phyloP scores from a whole-genome alignment of 2,329 filamentous ascomycete genomes.

The Fusarium clavum region DNA sequence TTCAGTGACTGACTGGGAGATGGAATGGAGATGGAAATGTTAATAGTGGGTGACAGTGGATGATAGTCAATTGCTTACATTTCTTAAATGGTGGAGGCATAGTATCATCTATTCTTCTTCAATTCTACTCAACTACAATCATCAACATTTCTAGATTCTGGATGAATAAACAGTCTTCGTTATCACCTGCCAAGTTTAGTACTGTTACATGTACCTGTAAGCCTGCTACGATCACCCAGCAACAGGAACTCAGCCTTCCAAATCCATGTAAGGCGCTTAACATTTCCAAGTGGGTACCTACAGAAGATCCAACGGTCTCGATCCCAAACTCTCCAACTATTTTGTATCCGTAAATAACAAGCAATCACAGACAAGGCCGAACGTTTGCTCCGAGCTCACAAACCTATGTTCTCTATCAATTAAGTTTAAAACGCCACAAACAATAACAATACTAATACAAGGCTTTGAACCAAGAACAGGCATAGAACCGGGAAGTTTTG shows the following conservation, averaged over 20 bases:
- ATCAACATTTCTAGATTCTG: background rate
- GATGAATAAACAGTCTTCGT: background rate
- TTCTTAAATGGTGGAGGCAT: conserved; percentile 17
- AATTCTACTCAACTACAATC: background rate
- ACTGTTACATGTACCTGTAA: background rate
- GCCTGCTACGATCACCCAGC: conserved; percentile 16
- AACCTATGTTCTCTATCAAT: background rate
- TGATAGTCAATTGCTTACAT: conserved; percentile 34
- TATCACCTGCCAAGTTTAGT: background rate
- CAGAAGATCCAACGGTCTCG: background rate
- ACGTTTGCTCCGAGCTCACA: too few relatives aligned
- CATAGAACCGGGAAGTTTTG: background rate
- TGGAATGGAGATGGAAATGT: conserved; percentile 1
- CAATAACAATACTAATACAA: background rate
- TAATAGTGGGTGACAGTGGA: conserved; percentile 13
- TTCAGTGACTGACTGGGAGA: conserved; percentile 27
- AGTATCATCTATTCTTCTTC: background rate
- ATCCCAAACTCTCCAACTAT: conserved; percentile 1
- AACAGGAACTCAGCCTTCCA: conserved; percentile 15
- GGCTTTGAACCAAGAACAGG: background rate
- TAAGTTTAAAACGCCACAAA: background rate
- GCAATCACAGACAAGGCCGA: conserved; percentile 1
- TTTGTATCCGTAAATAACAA: conserved; percentile 14
- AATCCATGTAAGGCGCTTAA: conserved; percentile 19
- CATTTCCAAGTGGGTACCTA: conserved; percentile 11